phyloP scores from a whole-genome alignment of 1,284 basidiomycete species.

The Marasmius tenuissimus region DNA sequence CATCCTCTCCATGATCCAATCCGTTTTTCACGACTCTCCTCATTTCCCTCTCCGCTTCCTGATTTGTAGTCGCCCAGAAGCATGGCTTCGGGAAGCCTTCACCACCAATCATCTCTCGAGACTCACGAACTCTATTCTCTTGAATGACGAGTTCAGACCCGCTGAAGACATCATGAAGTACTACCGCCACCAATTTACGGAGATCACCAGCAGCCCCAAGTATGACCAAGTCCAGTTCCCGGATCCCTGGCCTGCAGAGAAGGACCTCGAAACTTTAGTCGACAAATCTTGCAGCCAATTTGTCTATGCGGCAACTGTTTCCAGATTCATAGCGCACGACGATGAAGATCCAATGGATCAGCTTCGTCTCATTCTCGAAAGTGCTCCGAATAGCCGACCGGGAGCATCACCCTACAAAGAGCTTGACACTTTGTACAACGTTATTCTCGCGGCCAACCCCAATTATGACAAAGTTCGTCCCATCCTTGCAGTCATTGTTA shows the following conservation, averaged over 20 bases:
- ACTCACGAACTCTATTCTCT: not conserved
- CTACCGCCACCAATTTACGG: not conserved
- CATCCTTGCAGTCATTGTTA: not conserved
- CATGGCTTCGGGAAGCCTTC: not conserved
- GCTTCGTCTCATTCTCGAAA: constrained; percentile 2
- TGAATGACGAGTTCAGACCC: not conserved
- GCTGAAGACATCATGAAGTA: not conserved
- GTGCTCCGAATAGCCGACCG: too few relatives aligned
- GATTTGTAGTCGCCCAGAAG: not conserved
- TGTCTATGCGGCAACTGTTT: constrained; percentile 12
- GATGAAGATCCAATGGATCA: not conserved
- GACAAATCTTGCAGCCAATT: constrained; percentile 9
- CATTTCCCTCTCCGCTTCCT: not conserved
- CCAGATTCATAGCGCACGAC: constrained; percentile 8
- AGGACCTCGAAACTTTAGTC: constrained; percentile 2
- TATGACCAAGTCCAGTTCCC: not conserved
- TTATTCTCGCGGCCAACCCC: constrained; percentile 2
- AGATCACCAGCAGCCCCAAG: not conserved
- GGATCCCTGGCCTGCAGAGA: constrained; percentile 7
- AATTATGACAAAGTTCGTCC: not conserved
- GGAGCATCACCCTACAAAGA: constrained; percentile 3
- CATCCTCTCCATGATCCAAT: not conserved
- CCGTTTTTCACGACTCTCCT: not conserved
- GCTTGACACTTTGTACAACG: constrained; percentile 9
- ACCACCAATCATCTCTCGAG: not conserved